Evolutionary conservation across 179 eudicot species (phyloP), one percentile per base, ranked within the genome.

Genomic region (Dionaea muscipula): DNA sequence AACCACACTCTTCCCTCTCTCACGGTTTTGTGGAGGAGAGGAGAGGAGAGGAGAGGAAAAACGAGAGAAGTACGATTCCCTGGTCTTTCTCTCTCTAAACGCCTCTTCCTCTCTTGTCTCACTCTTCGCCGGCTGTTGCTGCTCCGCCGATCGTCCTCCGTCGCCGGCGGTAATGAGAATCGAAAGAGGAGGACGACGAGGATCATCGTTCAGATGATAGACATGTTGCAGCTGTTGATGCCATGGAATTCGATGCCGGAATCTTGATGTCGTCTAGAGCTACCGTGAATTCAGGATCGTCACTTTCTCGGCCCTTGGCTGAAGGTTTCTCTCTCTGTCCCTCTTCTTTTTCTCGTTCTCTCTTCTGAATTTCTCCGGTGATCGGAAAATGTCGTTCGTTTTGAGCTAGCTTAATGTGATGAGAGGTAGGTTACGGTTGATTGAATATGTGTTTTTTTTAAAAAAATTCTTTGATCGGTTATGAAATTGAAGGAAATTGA

Each of bases 21-120:
- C 60, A 46, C 51, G 23, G 38, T 33, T 44, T 43, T 40, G 68
- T 51, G 69, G 78, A 69, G 78, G 78, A 74, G 69, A 73, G 71
- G 71, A 74, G 55, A 66, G 61, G n/a, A n/a, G n/a, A n/a, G n/a
- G n/a, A n/a, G n/a, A n/a, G n/a, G n/a, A n/a, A n/a, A n/a, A n/a
- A n/a, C n/a, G n/a, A n/a, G n/a, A n/a, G n/a, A n/a, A n/a, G n/a
- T n/a, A n/a, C n/a, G n/a, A n/a, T n/a, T 68, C 37, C 15, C 24
- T 26, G 25, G 19, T 28, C 31, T 54, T 44, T 47, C 56, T 25
- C 55, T 27, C 31, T 57, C 45, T 56, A 25, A 53, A n/a, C 40
- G 8, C 23, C 40, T 26, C 51, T 44, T 21, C 27, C 33, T 55
- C 16, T 31, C 38, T 26, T 23, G 7, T 26, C n/a, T 18, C 36